Percentiles rank a stretch among this genome's conserved stretches.
These are phyloP conservation scores for Plasmodium blacklocki DNA, from an alignment of 169 alveolate species.

Conservation along the genomic window DNA sequence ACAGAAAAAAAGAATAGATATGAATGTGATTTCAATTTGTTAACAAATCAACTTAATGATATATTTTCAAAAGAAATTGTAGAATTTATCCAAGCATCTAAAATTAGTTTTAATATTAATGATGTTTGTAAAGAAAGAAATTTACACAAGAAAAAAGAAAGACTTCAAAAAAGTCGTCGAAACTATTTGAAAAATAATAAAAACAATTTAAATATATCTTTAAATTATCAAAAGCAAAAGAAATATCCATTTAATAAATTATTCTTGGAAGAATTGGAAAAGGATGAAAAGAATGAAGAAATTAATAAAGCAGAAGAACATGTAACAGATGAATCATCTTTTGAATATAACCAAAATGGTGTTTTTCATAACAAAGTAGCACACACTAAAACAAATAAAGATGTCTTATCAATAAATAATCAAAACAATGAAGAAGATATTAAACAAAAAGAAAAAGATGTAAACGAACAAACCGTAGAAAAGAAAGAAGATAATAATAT, in stretches of 20 bases:
- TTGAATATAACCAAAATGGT: neutral
- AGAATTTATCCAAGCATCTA: constrained; percentile 66
- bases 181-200: constrained; percentile 28
- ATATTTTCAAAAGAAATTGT: constrained; percentile 75
- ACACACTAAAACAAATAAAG: neutral
- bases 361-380: neutral
- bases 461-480: neutral
- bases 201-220: constrained; percentile 16
- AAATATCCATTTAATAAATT: neutral
- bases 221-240: constrained; percentile 18
- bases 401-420: constrained; percentile 1
- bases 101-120: constrained; percentile 51
- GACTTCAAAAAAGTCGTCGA: constrained; percentile 41
- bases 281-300: neutral
- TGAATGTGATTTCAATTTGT: constrained; percentile 54
- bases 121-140: constrained; percentile 68
- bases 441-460: neutral
- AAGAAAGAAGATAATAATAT: neutral
- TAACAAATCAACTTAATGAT: constrained; percentile 64
- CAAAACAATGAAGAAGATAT: neutral
- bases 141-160: constrained; percentile 23
- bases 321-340: neutral
- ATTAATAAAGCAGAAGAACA: constrained; percentile 7
- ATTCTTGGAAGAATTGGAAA: neutral
- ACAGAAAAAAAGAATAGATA: constrained; percentile 18